These are phyloP conservation scores for Dictyostelium purpureum DNA, from an alignment of 78 protist genomes.

Conservation along the genomic window DNA sequence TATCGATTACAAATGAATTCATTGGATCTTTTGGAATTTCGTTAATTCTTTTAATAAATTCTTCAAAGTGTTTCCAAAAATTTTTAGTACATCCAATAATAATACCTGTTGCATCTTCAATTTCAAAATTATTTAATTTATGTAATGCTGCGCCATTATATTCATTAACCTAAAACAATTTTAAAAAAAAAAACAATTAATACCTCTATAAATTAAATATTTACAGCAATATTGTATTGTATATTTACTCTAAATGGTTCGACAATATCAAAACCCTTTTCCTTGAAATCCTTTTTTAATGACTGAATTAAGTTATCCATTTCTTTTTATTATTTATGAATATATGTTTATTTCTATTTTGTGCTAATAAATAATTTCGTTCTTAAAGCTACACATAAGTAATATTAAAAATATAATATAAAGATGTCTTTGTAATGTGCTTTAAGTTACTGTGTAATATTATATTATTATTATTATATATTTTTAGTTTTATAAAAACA, in stretches of 20 bases:
- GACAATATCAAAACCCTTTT: slow-evolving; percentile 70
- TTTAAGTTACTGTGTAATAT: background rate
- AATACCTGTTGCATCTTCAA: slow-evolving; percentile 40
- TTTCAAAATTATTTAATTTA: slow-evolving; percentile 22
- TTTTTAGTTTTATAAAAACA: background rate
- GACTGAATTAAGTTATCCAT: slow-evolving; percentile 42
- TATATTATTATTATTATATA: no score
- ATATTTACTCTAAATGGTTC: slow-evolving; percentile 67
- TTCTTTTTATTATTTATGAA: background rate
- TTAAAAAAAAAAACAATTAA: background rate
- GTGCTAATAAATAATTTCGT: slow-evolving; percentile 12
- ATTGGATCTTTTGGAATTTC: slow-evolving; percentile 68
- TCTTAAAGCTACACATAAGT: slow-evolving; percentile 6
- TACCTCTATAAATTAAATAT: background rate
- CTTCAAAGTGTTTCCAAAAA: slow-evolving; percentile 59
- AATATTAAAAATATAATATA: no score
- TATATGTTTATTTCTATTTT: background rate
- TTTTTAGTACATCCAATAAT: slow-evolving; percentile 65
- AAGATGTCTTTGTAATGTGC: no score
- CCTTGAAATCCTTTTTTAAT: slow-evolving; percentile 24
- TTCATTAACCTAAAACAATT: slow-evolving; percentile 28
- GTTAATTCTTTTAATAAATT: background rate
- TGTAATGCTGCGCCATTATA: slow-evolving; percentile 53
- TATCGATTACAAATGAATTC: slow-evolving; percentile 52
- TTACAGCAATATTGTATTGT: background rate